These are phyloP conservation scores for Boletellus sp. DNA, from an alignment of 768 basidiomycete genomes.

Conservation along the genomic window DNA sequence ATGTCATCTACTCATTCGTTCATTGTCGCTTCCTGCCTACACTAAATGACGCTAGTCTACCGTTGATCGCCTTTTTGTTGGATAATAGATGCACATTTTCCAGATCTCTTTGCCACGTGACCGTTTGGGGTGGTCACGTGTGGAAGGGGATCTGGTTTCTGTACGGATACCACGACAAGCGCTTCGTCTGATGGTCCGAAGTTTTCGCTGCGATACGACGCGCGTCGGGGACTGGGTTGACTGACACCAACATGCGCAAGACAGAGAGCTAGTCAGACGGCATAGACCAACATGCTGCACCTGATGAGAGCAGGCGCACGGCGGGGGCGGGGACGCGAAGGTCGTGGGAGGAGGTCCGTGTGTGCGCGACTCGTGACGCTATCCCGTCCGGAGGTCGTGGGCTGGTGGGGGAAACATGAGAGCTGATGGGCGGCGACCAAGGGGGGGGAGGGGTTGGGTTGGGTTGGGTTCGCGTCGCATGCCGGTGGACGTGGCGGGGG, in stretches of 20 bases:
- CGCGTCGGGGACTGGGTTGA: background rate
- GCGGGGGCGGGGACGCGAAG: constrained; percentile 6
- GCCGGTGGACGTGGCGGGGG: constrained; percentile 1
- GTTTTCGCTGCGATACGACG: constrained; percentile 1
- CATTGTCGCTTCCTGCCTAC: constrained; percentile 6
- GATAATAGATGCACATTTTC: too few species aligned
- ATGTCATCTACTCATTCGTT: constrained; percentile 16
- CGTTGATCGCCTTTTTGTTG: too few species aligned
- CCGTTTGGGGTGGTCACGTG: constrained; percentile 22
- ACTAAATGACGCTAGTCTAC: background rate
- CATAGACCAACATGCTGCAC: background rate
- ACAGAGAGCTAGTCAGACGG: background rate
- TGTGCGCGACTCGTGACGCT: background rate
- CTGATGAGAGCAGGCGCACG: constrained; percentile 1
- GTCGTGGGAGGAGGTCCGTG: background rate
- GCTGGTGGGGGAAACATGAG: background rate
- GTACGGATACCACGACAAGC: constrained; percentile 4
- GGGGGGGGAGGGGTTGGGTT: constrained; percentile 1
- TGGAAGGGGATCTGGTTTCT: constrained; percentile 4
- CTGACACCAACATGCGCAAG: background rate
- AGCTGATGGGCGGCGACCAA: constrained; percentile 1
- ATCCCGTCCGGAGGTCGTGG: constrained; percentile 2
- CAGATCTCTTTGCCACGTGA: constrained; percentile 19
- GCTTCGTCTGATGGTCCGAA: constrained; percentile 4
- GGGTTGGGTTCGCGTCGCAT: constrained; percentile 11